These are phyloP conservation scores for Aureobasidium sp. DNA, from an alignment of 2,329 filamentous ascomycete species.

Conservation along the genomic window DNA sequence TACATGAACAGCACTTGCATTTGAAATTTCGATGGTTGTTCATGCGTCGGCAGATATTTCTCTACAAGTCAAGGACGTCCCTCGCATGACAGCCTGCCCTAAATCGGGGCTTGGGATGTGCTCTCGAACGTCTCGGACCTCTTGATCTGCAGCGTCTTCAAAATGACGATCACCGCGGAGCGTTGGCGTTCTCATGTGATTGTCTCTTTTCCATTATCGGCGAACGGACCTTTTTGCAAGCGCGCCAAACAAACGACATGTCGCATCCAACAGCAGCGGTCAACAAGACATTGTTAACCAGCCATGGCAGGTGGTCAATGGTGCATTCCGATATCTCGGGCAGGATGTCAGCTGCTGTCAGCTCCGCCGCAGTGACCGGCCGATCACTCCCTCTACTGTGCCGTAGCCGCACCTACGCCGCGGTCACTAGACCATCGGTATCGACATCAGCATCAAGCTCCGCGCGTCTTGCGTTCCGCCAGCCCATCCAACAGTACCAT, in stretches of 20 bases:
- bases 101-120: not conserved
- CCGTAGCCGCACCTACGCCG: not conserved
- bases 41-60: constrained; percentile 5
- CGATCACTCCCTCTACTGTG: constrained; percentile 4
- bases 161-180: constrained; percentile 9
- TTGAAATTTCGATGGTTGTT: not conserved
- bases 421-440: constrained; percentile 3
- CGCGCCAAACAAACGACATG: constrained; percentile 9
- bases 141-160: constrained; percentile 1
- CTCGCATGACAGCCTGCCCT: not conserved
- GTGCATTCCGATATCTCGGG: not conserved
- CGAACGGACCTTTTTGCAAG: constrained; percentile 6
- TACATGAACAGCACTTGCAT: not conserved
- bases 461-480: not conserved
- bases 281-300: constrained; percentile 3
- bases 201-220: not conserved
- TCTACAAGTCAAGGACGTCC: not conserved
- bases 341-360: constrained; percentile 5
- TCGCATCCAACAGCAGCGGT: constrained; percentile 6
- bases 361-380: not conserved
- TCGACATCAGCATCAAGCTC: not conserved
- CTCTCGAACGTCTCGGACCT: constrained; percentile 4
- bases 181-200: constrained; percentile 12
- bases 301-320: constrained; percentile 9
- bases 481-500: not conserved